Conservation (phyloP, 129 eudicot genomes). For the Gnaphalium uliginosum region DNA sequence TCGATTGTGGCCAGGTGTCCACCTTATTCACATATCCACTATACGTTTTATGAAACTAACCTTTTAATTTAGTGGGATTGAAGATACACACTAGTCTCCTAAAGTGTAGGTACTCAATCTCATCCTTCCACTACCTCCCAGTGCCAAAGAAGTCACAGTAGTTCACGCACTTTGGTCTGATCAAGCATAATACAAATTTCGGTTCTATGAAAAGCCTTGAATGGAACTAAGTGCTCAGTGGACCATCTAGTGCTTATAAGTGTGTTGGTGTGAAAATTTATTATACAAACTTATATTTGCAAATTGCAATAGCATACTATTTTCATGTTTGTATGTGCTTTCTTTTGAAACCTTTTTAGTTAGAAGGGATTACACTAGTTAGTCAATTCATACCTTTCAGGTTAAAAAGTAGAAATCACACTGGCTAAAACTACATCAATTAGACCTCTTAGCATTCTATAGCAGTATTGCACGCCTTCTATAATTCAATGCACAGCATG, state of each 20-base stretch:
- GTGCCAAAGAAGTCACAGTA: neutral
- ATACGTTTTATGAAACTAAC: neutral
- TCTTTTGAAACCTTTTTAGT: conserved; percentile 2
- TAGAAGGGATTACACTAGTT: neutral
- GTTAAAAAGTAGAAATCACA: neutral
- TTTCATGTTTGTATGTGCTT: neutral
- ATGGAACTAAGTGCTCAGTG: neutral
- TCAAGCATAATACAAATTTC: neutral
- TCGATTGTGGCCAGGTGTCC: neutral
- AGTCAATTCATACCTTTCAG: neutral
- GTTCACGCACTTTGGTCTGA: neutral
- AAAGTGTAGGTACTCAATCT: neutral
- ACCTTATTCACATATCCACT: neutral
- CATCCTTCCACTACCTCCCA: neutral
- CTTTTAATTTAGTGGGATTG: too few relatives aligned
- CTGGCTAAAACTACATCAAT: neutral
- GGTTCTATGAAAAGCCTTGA: neutral
- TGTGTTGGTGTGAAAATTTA: neutral
- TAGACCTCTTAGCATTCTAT: conserved; percentile 25
- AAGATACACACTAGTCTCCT: too few relatives aligned
- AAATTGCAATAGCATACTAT: neutral
- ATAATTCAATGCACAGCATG: neutral
- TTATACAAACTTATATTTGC: neutral
- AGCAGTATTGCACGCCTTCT: neutral
- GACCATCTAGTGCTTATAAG: neutral